Conservation (phyloP, 208 protist species). For the Acanthamoeba healyi region DNA sequence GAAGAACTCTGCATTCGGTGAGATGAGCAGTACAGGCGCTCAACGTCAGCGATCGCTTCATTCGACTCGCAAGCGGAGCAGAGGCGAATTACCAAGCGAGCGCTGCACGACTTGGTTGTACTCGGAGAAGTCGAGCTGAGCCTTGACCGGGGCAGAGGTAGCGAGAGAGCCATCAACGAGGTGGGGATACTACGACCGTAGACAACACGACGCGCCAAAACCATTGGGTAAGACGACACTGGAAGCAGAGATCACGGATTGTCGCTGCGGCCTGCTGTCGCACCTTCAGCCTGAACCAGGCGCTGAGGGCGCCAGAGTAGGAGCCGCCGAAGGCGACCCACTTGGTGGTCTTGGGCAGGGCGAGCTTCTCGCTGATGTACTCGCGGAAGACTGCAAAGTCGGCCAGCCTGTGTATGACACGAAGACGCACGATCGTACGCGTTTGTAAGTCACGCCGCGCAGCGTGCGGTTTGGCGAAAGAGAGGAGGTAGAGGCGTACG, state of each 20-base stretch:
- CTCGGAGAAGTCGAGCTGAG: slow-evolving; percentile 39
- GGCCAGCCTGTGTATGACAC: not conserved
- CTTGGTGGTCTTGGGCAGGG: slow-evolving; percentile 13
- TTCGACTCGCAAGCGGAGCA: no score
- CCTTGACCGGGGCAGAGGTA: slow-evolving; percentile 39
- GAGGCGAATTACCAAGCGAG: not conserved
- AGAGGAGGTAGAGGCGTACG: not conserved
- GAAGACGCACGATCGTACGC: not conserved
- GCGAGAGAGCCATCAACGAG: slow-evolving; percentile 3
- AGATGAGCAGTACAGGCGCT: not conserved
- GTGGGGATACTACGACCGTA: slow-evolving; percentile 60
- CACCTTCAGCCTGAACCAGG: slow-evolving; percentile 59
- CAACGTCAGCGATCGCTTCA: no score
- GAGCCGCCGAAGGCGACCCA: slow-evolving; percentile 54
- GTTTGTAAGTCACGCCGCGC: no score
- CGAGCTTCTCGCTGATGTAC: slow-evolving; percentile 27
- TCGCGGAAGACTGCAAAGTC: slow-evolving; percentile 25
- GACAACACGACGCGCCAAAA: no score
- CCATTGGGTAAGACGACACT: not conserved
- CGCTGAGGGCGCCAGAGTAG: slow-evolving; percentile 44
- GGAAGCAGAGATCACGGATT: no score
- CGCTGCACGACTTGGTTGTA: slow-evolving; percentile 63
- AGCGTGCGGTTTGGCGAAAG: not conserved
- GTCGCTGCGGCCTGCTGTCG: no score
- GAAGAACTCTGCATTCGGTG: not conserved